These are phyloP conservation scores for Apophysomyces variabilis DNA, from an alignment of 371 early-diverging fungal species.

Conservation along the genomic window DNA sequence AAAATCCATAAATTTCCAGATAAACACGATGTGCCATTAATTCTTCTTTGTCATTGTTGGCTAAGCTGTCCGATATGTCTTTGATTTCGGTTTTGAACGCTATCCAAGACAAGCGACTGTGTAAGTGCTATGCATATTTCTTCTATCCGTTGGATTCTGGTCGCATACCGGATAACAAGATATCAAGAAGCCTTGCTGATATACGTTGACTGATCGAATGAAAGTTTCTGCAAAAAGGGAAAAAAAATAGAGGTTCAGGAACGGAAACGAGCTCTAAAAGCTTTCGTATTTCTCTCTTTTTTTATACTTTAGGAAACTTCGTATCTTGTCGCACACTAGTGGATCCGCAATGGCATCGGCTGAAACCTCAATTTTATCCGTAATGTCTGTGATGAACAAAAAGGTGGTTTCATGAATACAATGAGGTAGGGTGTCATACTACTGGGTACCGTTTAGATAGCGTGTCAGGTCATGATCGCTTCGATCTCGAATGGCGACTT, in stretches of 20 bases:
- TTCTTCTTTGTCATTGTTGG: constrained; percentile 66
- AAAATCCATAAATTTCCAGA: constrained; percentile 80
- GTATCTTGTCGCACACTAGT: constrained; percentile 61
- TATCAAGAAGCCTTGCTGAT: constrained; percentile 55
- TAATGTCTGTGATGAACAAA: constrained; percentile 49
- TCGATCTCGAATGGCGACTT: constrained; percentile 61
- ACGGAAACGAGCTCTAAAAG: neutral
- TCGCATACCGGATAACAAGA: constrained; percentile 64
- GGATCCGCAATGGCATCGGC: constrained; percentile 60
- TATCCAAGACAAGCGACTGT: constrained; percentile 27
- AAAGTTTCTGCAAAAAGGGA: constrained; percentile 32
- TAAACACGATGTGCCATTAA: constrained; percentile 64
- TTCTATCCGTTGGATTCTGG: constrained; percentile 5
- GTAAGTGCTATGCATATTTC: constrained; percentile 16
- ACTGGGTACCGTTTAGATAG: constrained; percentile 53
- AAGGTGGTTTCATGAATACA: neutral
- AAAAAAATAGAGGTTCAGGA: neutral
- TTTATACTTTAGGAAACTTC: constrained; percentile 74
- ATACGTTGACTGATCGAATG: constrained; percentile 39
- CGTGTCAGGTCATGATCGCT: constrained; percentile 57
- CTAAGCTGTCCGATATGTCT: constrained; percentile 61
- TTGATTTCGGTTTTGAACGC: constrained; percentile 71
- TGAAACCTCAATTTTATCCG: constrained; percentile 65
- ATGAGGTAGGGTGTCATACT: neutral
- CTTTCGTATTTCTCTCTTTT: neutral